Evolutionary conservation across 768 basidiomycete species (phyloP), one percentile per base, ranked within the genome.

Genomic region (Lactarius indigo): DNA sequence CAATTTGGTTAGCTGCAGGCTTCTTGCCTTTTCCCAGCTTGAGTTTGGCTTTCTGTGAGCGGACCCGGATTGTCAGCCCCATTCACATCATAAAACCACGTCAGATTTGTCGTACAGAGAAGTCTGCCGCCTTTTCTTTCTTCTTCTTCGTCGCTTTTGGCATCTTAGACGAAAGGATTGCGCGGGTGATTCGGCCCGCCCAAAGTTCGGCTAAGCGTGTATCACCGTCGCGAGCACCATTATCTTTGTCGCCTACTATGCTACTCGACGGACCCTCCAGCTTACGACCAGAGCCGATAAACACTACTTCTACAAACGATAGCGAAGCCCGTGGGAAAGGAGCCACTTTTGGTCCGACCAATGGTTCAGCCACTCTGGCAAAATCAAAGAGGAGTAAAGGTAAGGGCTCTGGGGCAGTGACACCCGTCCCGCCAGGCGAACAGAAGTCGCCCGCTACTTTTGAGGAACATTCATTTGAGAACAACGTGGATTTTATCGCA

Each of bases 1-100:
- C 93, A 70, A 98, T 85, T 6, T 86, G 92, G 82, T 98, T 98
- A 56, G 79, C 82, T 12, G 94, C 82, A 12, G 80, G 75, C 72
- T 90, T 85, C 76, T 96, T 98, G 54, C 92, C 94, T 76, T 96
- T 99, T 41, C 96, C 96, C 59, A 99, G 90, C 77, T 97, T 99
- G 42, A 97, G 83, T 76, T 92, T 98, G 30, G 93, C 87, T 93
- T 95, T 98, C 94, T 98, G 76, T 9, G 42, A 66, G 31, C 26
- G 35, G 10, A 30, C 9, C 37, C 23, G 58, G n/a, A 5, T 17
- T 5, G 4, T 50, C 23, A 59, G 18, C 17, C 6, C 37, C 37
- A 37, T n/a, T 18, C 13, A 37, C 47, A 44, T 60, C 54, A 12
- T 52, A 59, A 39, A 28, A 7, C 2, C 1, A 37, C 15, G 39